Base-by-base conservation (phyloP, 108 stramenopile species). In the Thalassiosira profunda region DNA sequence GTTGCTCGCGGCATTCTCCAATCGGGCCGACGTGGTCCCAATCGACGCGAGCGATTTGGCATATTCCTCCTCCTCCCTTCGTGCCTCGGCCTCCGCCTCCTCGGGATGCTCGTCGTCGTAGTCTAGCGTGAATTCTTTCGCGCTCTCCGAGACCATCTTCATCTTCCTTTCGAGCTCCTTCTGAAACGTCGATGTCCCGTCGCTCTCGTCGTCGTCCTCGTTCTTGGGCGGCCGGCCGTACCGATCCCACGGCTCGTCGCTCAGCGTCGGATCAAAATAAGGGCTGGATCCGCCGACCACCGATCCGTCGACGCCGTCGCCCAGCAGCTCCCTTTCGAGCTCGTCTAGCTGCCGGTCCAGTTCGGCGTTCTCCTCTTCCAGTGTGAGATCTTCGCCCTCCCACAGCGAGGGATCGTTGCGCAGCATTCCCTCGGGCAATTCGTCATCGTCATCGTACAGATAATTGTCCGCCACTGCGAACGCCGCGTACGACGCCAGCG, bases 191-290 rank as follows among this genome's bases (percentile, higher is more conserved):
- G 71, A 64, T 23, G 37, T 41, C 29, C 60, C 44, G 34, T n/a
- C 40, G 6, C 58, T 68, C 38, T 84, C 78, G 12, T 76, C 70
- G 12, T 80, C 66, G 9, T 66, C 49, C 36, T 43, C 56, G 51
- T 34, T 57, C 57, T 12, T 60, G n/a, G 38, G 45, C 14, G 49
- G 20, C 63, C 81, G 62, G 0, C 84, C 73, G 46, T 73, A 92
- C 29, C 72, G 29, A 71, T 92, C 91, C 91, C 91, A 92, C 36
- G 91, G 91, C 52, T 92, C 91, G 34, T 85, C 86, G 26, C 63
- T 67, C n/a, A 59, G 29, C 55, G 80, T 37, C 0, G 75, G 36
- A 25, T 76, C 75, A 48, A 76, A 76, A 54, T 41, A 76, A 0
- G 75, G 75, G 64, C 67, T 69, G n/a, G 67, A 69, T 49, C 75